Evolutionary conservation across 2,329 filamentous ascomycete species (phyloP).

Genomic region (Pseudocercospora macadamiae): DNA sequence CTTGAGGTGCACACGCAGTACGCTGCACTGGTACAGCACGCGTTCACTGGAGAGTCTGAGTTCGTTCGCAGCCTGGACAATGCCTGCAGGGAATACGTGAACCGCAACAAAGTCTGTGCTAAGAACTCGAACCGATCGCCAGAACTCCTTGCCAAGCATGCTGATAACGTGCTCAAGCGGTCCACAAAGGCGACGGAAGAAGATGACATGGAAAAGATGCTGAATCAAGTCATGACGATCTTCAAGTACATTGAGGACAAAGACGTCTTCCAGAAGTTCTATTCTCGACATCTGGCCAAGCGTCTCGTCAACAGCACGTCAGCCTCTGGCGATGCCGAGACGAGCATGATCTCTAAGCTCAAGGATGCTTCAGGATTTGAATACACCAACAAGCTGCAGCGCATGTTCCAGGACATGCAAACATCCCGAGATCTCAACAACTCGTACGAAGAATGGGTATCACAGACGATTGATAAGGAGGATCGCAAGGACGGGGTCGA

Average conservation of each 20-base stretch:
- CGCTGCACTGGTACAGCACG: conserved; percentile 83
- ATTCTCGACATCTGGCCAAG: conserved; percentile 93
- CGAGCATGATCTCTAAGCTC: conserved; percentile 98
- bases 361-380: conserved; percentile 99
- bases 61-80: conserved; percentile 96
- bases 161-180: conserved; percentile 89
- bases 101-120: conserved; percentile 95
- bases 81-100: conserved; percentile 96
- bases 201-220: conserved; percentile 83
- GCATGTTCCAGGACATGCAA: conserved; percentile 99
- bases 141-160: conserved; percentile 92
- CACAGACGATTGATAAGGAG: conserved; percentile 65
- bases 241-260: conserved; percentile 99
- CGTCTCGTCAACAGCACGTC: conserved; percentile 93
- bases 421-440: conserved; percentile 96
- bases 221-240: conserved; percentile 96
- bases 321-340: conserved; percentile 95
- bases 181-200: conserved; percentile 92
- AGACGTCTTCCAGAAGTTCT: conserved; percentile 99
- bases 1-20: conserved; percentile 95
- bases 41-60: conserved; percentile 93
- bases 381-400: conserved; percentile 98
- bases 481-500: conserved; percentile 73
- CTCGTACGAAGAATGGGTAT: conserved; percentile 79
- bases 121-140: conserved; percentile 91